Evolutionary conservation across 805 yeast genomes (phyloP), one percentile per base, ranked within the genome.

Genomic region (Kodamaea restingae): DNA sequence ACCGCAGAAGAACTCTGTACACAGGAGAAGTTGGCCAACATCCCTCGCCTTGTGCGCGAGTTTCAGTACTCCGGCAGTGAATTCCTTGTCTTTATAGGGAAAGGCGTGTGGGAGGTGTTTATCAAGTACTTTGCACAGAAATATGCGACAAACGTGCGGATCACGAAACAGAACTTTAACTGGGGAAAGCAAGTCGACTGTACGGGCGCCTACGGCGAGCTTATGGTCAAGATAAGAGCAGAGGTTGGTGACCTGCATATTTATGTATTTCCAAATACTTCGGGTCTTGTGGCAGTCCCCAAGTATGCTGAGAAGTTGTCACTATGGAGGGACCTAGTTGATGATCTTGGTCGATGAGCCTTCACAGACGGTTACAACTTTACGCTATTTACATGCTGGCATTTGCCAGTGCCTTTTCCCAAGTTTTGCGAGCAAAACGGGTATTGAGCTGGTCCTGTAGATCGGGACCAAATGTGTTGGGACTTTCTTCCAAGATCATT

Each of bases 91-190:
- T 58, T 84, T 15, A 76, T 84, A 3, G 93, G 93, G 1, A 81
- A 81, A 48, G 88, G 88, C 0, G 80, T 84, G 5, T 84, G 88
- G 87, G 86, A 81, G 39, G 55, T 71, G 2, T 56, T 84, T 0
- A 66, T 73, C 37, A 67, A 63, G 45, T 65, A 52, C 44, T 39
- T 59, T 40, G 51, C 50, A 11, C 38, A 35, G 7, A 50, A 48
- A 38, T 42, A 59, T 30, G 51, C 56, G 4, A 64, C 67, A 15
- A 50, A 47, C 27, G 39, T 48, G 28, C 52, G 59, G 30, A 44
- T 59, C 24, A 47, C 52, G 14, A 49, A 56, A 22, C 46, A 49
- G 5, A 43, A 53, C 17, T 81, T 83, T 43, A 31, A 48, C 24
- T 84, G 81, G 78, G 93, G 91, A 0, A 36, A 42, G 17, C 70